Evolutionary conservation across 2,329 filamentous ascomycete genomes (phyloP), one percentile per base, ranked within the genome.

Genomic region (Myriosclerotinia curreyana): DNA sequence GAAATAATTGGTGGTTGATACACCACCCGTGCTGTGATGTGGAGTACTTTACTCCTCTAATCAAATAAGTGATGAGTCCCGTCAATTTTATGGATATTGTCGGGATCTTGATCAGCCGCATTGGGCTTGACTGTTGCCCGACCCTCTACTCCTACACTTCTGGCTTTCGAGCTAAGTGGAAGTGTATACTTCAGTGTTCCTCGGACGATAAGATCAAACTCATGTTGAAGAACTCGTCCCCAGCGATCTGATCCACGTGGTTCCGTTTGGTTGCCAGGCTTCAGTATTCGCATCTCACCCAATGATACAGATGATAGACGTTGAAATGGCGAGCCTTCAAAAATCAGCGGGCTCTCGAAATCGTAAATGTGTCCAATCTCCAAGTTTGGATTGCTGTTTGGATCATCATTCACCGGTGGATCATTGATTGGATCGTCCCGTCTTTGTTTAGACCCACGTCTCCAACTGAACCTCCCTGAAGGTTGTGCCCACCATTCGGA

Each of bases 151-250:
- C 83, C 80, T 11, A 84, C 83, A 68, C 82, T 87, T 67, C 84
- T 79, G 46, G 86, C 76, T 62, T 81, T 82, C 69, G 84, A 82
- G 70, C 84, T 88, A 60, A 88, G 77, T 3, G 86, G 86, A 42
- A 88, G 78, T n/a, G 71, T 70, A 64, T 99, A 99, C 73, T 93
- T 92, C 70, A 99, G 81, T 17, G 95, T 90, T 28, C 95, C 95
- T 71, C 95, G 88, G 50, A 99, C 85, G 66, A 98, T 94, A 56
- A 99, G 82, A 70, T 97, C 92, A 71, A 98, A 99, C 52, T 94
- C 91, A 75, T 97, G 90, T 69, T 96, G 86, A 59, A 97, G 81
- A 54, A 98, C 93, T 66, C 87, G 85, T 74, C 96, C 92, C 95
- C 95, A 99, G 15, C 93, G 86, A 73, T 90, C 86, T 1, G 88